Evolutionary conservation across 805 yeast genomes (phyloP).

Genomic region (Hanseniaspora vineae): DNA sequence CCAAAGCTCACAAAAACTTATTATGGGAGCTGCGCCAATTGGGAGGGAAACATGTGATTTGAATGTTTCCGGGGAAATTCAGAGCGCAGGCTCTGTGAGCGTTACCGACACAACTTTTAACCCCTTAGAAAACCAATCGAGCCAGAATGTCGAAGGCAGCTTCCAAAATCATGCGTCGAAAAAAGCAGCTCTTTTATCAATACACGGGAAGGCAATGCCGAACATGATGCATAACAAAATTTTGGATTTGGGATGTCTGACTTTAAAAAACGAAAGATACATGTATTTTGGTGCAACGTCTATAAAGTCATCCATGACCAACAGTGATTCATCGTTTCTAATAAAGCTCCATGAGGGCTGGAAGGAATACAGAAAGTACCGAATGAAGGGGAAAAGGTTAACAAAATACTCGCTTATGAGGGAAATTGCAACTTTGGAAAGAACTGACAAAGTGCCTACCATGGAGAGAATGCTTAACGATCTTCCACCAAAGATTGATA

Average conservation of each 20-base stretch:
- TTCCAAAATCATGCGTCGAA: no score
- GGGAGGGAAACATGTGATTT: no score
- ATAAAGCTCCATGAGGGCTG: conserved; percentile 13
- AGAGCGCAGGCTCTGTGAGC: no score
- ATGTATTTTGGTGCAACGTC: conserved; percentile 22
- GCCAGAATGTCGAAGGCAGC: no score
- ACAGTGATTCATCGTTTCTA: conserved; percentile 3
- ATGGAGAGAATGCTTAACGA: conserved; percentile 7
- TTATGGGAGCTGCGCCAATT: no score
- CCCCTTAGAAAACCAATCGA: no score
- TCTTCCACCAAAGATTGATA: conserved; percentile 14
- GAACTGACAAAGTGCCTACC: background rate
- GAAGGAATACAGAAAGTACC: conserved; percentile 15
- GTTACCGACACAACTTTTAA: no score
- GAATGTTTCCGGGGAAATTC: no score
- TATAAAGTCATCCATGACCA: conserved; percentile 9
- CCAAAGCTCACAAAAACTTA: no score
- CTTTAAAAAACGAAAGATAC: conserved; percentile 11
- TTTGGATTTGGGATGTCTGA: background rate
- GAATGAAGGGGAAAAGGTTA: conserved; percentile 13
- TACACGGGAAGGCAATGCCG: background rate
- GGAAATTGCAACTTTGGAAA: conserved; percentile 11
- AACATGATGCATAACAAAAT: background rate
- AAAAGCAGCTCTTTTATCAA: no score
- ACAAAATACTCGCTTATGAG: conserved; percentile 9